A percentile compares a stretch with the other conserved stretches of the same genome.
Evolutionary conservation across 192 early-diverging fungal species (phyloP).

Genomic region (Spinellus fusiger): DNA sequence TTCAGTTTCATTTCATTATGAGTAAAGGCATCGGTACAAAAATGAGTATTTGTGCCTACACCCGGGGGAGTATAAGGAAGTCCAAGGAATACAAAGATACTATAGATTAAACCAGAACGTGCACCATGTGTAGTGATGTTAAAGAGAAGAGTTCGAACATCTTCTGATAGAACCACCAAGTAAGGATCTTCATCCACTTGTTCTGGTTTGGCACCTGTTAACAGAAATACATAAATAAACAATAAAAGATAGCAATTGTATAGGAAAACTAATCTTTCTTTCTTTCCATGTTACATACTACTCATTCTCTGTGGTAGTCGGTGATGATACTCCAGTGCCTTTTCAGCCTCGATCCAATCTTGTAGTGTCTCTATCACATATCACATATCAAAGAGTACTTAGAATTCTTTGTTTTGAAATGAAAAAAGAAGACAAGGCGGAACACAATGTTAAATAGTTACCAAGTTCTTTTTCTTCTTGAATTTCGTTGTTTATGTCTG

Average conservation of each 20-base stretch:
- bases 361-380: neutral
- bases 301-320: slow-evolving; percentile 8
- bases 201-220: slow-evolving; percentile 28
- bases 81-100: slow-evolving; percentile 42
- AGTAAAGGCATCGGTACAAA: slow-evolving; percentile 35
- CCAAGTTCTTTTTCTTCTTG: slow-evolving; percentile 19
- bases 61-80: slow-evolving; percentile 38
- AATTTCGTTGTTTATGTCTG: neutral
- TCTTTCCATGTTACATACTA: neutral
- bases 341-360: slow-evolving; percentile 31
- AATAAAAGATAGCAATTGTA: too few species aligned
- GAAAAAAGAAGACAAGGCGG: neutral
- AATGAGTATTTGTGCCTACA: slow-evolving; percentile 30
- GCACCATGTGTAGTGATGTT: slow-evolving; percentile 37
- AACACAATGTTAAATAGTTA: neutral
- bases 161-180: slow-evolving; percentile 46
- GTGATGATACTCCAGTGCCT: slow-evolving; percentile 13
- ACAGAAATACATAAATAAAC: neutral
- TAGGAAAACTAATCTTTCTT: neutral
- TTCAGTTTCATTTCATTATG: slow-evolving; percentile 24
- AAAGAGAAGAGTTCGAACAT: slow-evolving; percentile 40
- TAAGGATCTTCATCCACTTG: slow-evolving; percentile 46
- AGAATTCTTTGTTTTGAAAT: neutral
- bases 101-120: slow-evolving; percentile 35
- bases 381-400: too few species aligned